These are phyloP conservation scores for Linanthus parryae DNA, from an alignment of 148 eudicot species.

Conservation along the genomic window DNA sequence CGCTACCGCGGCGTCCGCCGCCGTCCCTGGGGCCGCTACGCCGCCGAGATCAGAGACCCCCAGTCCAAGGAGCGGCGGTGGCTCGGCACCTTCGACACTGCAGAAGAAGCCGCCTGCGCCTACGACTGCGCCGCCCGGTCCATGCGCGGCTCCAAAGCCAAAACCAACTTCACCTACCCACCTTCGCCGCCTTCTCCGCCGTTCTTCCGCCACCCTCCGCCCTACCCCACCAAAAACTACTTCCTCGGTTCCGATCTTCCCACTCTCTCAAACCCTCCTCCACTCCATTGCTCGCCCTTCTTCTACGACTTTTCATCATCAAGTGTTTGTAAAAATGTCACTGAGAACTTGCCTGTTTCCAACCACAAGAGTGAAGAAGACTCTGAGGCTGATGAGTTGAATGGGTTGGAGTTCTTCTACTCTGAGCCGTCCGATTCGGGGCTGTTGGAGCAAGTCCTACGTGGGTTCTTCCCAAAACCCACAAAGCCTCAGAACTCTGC, in stretches of 20 bases:
- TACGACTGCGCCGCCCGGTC: constrained; percentile 78
- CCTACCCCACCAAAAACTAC: constrained; percentile 16
- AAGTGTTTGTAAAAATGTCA: too few relatives aligned
- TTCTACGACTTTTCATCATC: too few relatives aligned
- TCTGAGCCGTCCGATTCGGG: constrained; percentile 48
- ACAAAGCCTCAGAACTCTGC: too few relatives aligned
- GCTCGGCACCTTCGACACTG: constrained; percentile 82
- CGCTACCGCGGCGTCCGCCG: constrained; percentile 80
- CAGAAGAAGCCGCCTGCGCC: constrained; percentile 80
- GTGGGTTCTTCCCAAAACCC: constrained; percentile 50
- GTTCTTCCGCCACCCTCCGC: too few relatives aligned
- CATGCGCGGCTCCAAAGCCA: constrained; percentile 63
- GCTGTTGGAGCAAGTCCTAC: constrained; percentile 33
- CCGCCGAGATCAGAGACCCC: constrained; percentile 81
- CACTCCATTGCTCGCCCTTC: not conserved
- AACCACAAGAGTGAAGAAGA: not conserved
- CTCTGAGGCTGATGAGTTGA: not conserved
- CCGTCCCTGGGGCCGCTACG: constrained; percentile 89
- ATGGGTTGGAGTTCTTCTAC: constrained; percentile 28
- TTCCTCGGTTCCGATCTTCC: constrained; percentile 15
- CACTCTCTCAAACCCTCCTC: not conserved
- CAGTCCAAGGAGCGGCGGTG: constrained; percentile 71
- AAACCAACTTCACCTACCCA: constrained; percentile 61
- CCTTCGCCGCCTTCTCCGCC: constrained; percentile 2
- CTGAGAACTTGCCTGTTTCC: too few relatives aligned